Evolutionary conservation across 192 early-diverging fungal species (phyloP), one percentile per base, ranked within the genome.

Genomic region (Dispira simplex): DNA sequence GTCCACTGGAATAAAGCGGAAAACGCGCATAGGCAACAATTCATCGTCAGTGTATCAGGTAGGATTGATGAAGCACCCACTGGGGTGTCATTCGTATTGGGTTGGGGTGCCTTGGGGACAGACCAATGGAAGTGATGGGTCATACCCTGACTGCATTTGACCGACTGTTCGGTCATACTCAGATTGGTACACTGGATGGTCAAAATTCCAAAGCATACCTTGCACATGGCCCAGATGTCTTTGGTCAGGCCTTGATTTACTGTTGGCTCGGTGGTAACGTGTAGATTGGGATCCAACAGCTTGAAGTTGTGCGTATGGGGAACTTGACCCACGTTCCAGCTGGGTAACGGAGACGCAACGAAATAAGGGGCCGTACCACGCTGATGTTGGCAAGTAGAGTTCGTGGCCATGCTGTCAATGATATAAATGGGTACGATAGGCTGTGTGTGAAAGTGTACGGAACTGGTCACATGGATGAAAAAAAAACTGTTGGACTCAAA

Each of bases 111-210:
- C 9, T 51, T 9, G 9, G 18, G 18, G 54, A 28, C 25, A 28
- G 54, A 14, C 54, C 54, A 56, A 25, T 56, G 54, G 54, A 56
- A 56, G 25, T 56, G 54, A 28, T 56, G 54, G 54, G 54, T 56
- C 25, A 26, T 18, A 56, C 18, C 54, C 21, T 56, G 20, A 9
- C 54, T 56, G 25, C 54, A 56, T 27, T 21, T 14, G 25, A 56
- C 54, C 28, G 13, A 27, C 3, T 14, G 28, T 14, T 26, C 54
- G 54, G 23, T 25, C 16, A 56, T 18, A 3, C 54, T 26, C 54
- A 26, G 54, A 12, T 56, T 25, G 28, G 13, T 25, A 28, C 54
- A 56, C 13, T 3, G 16, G 18, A 56, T 25, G 54, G 13, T 14
- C 11, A 56, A 28, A 13, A 26, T 14, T 28, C 28, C 25, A 28